A percentile compares a stretch with the other conserved stretches of the same genome.
These are phyloP conservation scores for Tricholoma matsutake DNA, from an alignment of 768 basidiomycete species.

Conservation along the genomic window DNA sequence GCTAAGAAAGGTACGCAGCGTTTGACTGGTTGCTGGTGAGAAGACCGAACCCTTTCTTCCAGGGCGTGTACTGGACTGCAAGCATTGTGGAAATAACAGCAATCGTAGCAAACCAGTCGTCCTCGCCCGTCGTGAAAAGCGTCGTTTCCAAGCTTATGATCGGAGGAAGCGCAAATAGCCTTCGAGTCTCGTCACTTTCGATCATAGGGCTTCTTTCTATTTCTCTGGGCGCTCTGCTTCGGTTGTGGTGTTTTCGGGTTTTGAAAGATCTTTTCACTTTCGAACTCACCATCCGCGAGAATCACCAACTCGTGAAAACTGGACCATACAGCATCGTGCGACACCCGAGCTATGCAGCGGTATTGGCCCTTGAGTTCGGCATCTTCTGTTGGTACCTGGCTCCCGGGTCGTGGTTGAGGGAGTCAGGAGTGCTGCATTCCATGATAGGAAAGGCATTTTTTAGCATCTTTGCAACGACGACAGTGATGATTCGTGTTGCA, in stretches of 20 bases:
- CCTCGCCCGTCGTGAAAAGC: neutral
- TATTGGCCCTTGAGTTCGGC: neutral
- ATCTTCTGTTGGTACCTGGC: neutral
- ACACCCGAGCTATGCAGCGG: conserved; percentile 8
- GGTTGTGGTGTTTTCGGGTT: conserved; percentile 32
- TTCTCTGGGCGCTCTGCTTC: conserved; percentile 28
- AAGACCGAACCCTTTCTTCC: too few relatives aligned
- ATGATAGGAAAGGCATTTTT: neutral
- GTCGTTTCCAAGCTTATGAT: neutral
- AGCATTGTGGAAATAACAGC: neutral
- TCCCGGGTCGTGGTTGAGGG: conserved; percentile 12
- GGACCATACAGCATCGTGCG: conserved; percentile 10
- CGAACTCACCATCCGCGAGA: neutral
- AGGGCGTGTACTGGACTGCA: conserved; percentile 5
- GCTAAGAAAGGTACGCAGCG: neutral
- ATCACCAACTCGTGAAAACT: conserved; percentile 5
- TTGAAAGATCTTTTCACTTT: conserved; percentile 30
- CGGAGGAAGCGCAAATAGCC: neutral
- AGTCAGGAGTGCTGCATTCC: conserved; percentile 5
- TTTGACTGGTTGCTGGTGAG: too few relatives aligned
- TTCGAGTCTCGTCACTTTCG: conserved; percentile 24
- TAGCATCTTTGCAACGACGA: neutral
- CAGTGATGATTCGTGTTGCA: neutral
- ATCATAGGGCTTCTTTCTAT: conserved; percentile 26
- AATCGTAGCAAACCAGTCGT: neutral